Conservation (phyloP, 805 yeast genomes). For the Jamesozyma lodderae region DNA sequence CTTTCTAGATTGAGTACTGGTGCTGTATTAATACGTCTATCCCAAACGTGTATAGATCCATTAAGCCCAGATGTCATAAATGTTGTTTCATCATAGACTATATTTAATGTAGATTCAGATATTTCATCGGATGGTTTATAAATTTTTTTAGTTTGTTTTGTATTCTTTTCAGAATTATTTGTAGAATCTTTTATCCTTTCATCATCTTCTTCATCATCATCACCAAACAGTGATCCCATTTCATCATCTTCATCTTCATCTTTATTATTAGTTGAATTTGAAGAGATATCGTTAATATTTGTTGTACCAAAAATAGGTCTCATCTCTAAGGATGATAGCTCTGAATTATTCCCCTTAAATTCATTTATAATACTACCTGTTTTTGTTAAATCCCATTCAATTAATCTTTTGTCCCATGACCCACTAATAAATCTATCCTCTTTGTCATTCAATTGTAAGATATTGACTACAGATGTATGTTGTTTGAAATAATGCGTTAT, state of each 20-base stretch:
- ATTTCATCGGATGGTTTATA: slow-evolving; percentile 14
- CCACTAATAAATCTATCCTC: slow-evolving; percentile 71
- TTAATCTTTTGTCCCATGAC: slow-evolving; percentile 77
- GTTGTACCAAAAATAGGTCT: slow-evolving; percentile 48
- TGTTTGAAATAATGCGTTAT: slow-evolving; percentile 61
- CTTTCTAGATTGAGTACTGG: slow-evolving; percentile 42
- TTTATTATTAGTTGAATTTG: slow-evolving; percentile 25
- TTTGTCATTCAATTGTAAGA: slow-evolving; percentile 48
- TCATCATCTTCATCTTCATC: slow-evolving; percentile 32
- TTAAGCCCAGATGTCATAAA: slow-evolving; percentile 77
- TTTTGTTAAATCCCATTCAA: slow-evolving; percentile 73
- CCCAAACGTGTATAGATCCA: slow-evolving; percentile 81
- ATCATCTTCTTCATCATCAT: slow-evolving; percentile 39
- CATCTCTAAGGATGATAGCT: slow-evolving; percentile 65
- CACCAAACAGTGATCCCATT: slow-evolving; percentile 52
- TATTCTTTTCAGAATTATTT: slow-evolving; percentile 2
- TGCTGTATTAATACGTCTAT: slow-evolving; percentile 41
- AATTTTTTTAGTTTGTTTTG: slow-evolving; percentile 5
- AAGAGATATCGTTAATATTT: slow-evolving; percentile 31
- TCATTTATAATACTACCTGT: slow-evolving; percentile 47
- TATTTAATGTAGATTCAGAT: slow-evolving; percentile 18
- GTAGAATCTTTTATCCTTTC: slow-evolving; percentile 6
- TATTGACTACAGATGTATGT: slow-evolving; percentile 71
- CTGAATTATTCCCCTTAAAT: slow-evolving; percentile 60
- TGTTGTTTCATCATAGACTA: slow-evolving; percentile 37